Conservation (phyloP, 2,329 filamentous ascomycete species). For the Diaporthe aspalathi region DNA sequence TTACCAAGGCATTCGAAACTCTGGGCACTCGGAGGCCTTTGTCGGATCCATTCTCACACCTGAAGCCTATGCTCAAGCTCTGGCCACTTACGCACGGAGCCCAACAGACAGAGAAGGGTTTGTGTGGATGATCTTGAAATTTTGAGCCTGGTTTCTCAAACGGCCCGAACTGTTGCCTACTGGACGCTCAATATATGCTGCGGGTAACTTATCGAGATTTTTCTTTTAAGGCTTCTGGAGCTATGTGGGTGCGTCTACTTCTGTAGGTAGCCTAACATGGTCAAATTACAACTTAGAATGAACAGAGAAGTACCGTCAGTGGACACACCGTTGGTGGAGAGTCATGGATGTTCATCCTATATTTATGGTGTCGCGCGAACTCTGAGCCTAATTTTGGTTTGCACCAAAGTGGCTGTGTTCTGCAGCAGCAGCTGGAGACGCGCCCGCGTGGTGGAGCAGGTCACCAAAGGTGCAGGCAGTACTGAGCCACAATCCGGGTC, state of each 20-base stretch:
- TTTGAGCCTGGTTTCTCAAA: background rate
- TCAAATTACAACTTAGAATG: background rate
- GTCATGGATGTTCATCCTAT: slow-evolving; percentile 10
- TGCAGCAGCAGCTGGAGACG: background rate
- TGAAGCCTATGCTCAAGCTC: background rate
- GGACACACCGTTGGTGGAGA: background rate
- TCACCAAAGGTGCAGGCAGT: background rate
- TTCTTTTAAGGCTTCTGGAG: too few species aligned
- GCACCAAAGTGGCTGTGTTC: background rate
- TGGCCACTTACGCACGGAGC: background rate
- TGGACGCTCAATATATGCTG: too few species aligned
- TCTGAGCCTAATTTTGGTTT: background rate
- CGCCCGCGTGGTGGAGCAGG: background rate
- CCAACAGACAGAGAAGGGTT: background rate
- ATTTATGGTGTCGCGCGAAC: background rate
- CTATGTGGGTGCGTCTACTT: too few species aligned
- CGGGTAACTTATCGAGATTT: too few species aligned
- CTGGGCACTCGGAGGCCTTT: background rate
- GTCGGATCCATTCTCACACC: background rate
- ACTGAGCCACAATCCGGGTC: background rate
- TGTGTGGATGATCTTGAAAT: too few species aligned
- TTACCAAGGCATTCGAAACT: background rate
- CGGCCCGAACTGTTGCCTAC: background rate
- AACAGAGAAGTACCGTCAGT: background rate
- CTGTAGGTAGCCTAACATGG: too few species aligned